Evolutionary conservation across 495 filamentous ascomycete genomes (phyloP).

Genomic region (Pyrenopolyporus hunteri): DNA sequence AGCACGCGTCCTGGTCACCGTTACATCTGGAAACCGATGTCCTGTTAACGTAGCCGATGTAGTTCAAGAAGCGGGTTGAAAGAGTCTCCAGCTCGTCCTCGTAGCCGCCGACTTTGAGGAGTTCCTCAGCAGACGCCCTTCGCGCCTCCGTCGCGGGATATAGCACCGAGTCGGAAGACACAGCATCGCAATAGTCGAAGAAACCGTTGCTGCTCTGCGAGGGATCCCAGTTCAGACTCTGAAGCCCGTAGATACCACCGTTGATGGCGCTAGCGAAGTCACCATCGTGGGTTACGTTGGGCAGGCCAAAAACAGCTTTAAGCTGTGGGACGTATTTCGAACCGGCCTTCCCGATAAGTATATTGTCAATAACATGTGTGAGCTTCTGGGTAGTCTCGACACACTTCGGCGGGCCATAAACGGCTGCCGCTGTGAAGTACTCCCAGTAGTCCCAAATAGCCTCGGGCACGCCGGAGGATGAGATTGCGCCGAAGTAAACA

Average conservation of each 20-base stretch:
- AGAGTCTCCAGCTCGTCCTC: slow-evolving; percentile 52
- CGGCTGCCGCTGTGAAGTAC: slow-evolving; percentile 69
- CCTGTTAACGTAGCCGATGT: slow-evolving; percentile 64
- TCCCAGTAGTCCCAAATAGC: slow-evolving; percentile 76
- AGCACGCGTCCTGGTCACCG: slow-evolving; percentile 60
- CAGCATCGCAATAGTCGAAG: slow-evolving; percentile 63
- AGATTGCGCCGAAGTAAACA: slow-evolving; percentile 70
- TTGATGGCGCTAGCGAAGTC: slow-evolving; percentile 67
- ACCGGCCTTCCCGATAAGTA: slow-evolving; percentile 61
- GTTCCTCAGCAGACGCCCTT: slow-evolving; percentile 48
- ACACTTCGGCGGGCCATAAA: slow-evolving; percentile 58
- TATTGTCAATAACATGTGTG: slow-evolving; percentile 66
- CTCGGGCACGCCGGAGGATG: slow-evolving; percentile 71
- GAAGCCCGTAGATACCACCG: slow-evolving; percentile 59
- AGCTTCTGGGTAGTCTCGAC: slow-evolving; percentile 62
- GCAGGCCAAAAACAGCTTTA: slow-evolving; percentile 64
- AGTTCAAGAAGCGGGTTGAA: slow-evolving; percentile 66
- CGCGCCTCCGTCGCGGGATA: slow-evolving; percentile 52
- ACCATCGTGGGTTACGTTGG: slow-evolving; percentile 60
- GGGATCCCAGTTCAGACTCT: slow-evolving; percentile 75
- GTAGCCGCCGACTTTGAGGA: slow-evolving; percentile 65
- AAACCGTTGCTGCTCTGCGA: slow-evolving; percentile 59
- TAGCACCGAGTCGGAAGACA: slow-evolving; percentile 55
- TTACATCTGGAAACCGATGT: slow-evolving; percentile 47
- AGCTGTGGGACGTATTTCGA: slow-evolving; percentile 56